Percentiles rank a stretch among this genome's conserved stretches.
Conservation (phyloP, 106 monocot species). For the Alisma plantagoaquatica region DNA sequence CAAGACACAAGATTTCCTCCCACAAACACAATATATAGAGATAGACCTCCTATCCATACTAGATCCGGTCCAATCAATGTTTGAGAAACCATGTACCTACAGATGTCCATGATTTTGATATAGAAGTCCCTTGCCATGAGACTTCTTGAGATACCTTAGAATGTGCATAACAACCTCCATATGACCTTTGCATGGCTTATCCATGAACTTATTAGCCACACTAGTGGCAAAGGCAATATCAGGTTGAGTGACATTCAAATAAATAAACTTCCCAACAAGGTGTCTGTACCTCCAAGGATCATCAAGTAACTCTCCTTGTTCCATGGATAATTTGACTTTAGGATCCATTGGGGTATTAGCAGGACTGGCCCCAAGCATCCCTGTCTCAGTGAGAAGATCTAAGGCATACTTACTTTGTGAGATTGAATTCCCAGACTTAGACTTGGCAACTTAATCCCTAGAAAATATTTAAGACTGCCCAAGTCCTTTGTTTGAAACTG, state of each 20-base stretch:
- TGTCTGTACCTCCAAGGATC: neutral
- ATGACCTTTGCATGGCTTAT: neutral
- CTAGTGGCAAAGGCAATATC: neutral
- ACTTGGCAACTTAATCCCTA: neutral
- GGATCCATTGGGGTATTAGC: neutral
- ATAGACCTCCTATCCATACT: too few relatives aligned
- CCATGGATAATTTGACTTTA: neutral
- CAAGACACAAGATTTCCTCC: too few relatives aligned
- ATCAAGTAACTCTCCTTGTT: too few relatives aligned
- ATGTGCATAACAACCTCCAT: neutral
- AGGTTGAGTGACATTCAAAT: neutral
- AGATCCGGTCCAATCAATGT: too few relatives aligned
- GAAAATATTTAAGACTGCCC: neutral
- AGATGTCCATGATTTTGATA: too few relatives aligned
- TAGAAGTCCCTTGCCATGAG: too few relatives aligned
- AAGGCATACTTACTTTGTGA: neutral
- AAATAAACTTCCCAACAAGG: neutral
- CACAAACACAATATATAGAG: too few relatives aligned
- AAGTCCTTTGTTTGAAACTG: neutral
- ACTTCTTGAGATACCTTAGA: conserved; percentile 1
- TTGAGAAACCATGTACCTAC: too few relatives aligned
- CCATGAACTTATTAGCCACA: neutral
- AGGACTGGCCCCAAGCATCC: neutral
- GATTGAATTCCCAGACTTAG: neutral
- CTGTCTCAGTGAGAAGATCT: neutral